These are phyloP conservation scores for Rhizophagus clarus DNA, from an alignment of 192 early-diverging fungal genomes.

Conservation along the genomic window DNA sequence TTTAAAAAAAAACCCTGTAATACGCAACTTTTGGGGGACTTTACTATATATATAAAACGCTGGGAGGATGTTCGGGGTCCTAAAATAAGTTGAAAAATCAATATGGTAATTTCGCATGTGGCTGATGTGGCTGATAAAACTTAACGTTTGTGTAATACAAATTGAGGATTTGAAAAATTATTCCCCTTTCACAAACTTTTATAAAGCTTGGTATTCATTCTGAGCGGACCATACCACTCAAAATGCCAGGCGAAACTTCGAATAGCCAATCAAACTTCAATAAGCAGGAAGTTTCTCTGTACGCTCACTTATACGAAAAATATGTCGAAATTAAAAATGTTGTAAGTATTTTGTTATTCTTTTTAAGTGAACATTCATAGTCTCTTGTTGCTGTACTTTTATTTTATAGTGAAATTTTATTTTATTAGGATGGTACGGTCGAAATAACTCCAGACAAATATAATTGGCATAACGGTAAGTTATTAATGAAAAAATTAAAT, in stretches of 20 bases:
- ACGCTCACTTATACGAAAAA: slow-evolving; percentile 15
- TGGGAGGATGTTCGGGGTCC: no score
- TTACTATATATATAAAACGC: no score
- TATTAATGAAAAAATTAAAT: not conserved
- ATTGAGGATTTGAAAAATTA: no score
- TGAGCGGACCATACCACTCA: no score
- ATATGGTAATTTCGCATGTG: no score
- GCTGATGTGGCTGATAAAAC: no score
- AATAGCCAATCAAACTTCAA: not conserved
- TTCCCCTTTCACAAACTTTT: no score
- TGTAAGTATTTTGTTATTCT: slow-evolving; percentile 2
- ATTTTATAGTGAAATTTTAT: not conserved
- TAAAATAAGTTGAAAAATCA: no score
- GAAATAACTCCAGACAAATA: slow-evolving; percentile 13
- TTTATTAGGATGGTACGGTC: slow-evolving; percentile 14
- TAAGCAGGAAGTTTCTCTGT: slow-evolving; percentile 15
- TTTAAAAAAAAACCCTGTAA: no score
- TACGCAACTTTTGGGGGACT: no score
- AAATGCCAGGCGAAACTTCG: not conserved
- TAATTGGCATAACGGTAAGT: slow-evolving; percentile 5
- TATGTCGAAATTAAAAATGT: slow-evolving; percentile 17
- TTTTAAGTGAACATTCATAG: not conserved
- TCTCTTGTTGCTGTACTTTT: not conserved
- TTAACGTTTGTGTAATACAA: no score
- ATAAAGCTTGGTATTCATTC: no score